Conservation (phyloP, 371 early-diverging fungal genomes). For the Mortierella sp. region DNA sequence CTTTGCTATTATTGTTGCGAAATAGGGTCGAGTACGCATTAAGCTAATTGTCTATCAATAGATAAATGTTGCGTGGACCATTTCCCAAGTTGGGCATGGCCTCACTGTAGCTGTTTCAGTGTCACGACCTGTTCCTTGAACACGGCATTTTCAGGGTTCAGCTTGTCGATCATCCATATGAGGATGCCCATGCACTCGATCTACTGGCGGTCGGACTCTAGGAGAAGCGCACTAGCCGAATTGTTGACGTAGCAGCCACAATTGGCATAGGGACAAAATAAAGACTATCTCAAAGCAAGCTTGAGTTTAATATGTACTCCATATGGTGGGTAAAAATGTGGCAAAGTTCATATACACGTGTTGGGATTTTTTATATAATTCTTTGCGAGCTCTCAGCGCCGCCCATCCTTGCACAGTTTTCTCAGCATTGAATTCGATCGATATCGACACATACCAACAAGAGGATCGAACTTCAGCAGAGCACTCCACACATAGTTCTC, state of each 20-base stretch:
- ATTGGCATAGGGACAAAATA: no score
- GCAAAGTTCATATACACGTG: neutral
- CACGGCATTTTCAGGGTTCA: neutral
- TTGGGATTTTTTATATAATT: neutral
- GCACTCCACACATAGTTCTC: neutral
- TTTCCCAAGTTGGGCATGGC: neutral
- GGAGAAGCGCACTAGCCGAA: no score
- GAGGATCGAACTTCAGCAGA: neutral
- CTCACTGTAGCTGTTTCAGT: neutral
- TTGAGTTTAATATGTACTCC: neutral
- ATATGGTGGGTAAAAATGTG: no score
- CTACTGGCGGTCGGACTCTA: no score
- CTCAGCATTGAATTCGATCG: neutral
- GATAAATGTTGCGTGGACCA: neutral
- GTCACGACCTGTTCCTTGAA: neutral
- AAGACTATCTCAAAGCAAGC: no score
- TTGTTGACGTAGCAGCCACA: no score
- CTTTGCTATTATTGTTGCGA: neutral
- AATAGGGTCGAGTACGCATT: no score
- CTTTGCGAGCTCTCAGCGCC: neutral
- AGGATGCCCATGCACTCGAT: no score
- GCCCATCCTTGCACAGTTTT: neutral
- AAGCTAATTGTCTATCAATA: neutral
- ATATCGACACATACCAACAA: no score
- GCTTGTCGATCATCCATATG: neutral